Percentiles rank a stretch among this genome's conserved stretches.
These are phyloP conservation scores for Cyberlindnera nakhonratchasimensis DNA, from an alignment of 805 yeast genomes.

Conservation along the genomic window DNA sequence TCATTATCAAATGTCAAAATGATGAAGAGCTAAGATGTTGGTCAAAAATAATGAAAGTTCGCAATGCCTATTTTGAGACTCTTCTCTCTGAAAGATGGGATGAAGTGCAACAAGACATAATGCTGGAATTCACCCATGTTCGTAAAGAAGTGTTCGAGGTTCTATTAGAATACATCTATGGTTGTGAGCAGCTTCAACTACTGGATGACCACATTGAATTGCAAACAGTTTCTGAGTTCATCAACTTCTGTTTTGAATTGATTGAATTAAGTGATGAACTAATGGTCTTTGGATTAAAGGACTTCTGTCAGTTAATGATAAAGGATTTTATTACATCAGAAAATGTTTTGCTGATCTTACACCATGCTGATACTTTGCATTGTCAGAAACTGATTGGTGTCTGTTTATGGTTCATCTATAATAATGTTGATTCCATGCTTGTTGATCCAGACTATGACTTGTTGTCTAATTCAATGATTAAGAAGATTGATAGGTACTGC, in stretches of 20 bases:
- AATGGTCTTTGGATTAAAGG: slow-evolving; percentile 54
- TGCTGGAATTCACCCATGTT: slow-evolving; percentile 44
- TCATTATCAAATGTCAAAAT: slow-evolving; percentile 43
- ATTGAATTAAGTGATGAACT: slow-evolving; percentile 63
- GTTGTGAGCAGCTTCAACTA: slow-evolving; percentile 41
- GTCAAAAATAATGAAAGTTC: slow-evolving; percentile 47
- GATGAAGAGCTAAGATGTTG: slow-evolving; percentile 42
- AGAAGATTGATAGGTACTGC: slow-evolving; percentile 31
- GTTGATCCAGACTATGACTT: slow-evolving; percentile 32
- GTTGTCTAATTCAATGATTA: slow-evolving; percentile 17
- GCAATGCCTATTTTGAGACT: slow-evolving; percentile 64
- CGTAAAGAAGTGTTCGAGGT: slow-evolving; percentile 41
- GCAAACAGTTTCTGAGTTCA: slow-evolving; percentile 38
- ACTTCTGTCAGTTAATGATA: slow-evolving; percentile 56
- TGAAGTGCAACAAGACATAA: slow-evolving; percentile 1
- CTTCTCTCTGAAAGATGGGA: slow-evolving; percentile 56
- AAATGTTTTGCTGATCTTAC: slow-evolving; percentile 54
- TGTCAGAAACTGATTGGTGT: slow-evolving; percentile 55
- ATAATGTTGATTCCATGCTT: slow-evolving; percentile 60
- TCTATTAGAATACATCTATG: slow-evolving; percentile 55
- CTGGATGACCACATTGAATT: slow-evolving; percentile 30
- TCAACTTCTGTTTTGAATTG: slow-evolving; percentile 53
- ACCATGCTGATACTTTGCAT: slow-evolving; percentile 47
- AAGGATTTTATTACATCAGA: slow-evolving; percentile 54
- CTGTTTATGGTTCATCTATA: slow-evolving; percentile 65